phyloP scores from a whole-genome alignment of 176 grass and related monocot genomes.

The sorghum (Sorghum bicolor) region DNA sequence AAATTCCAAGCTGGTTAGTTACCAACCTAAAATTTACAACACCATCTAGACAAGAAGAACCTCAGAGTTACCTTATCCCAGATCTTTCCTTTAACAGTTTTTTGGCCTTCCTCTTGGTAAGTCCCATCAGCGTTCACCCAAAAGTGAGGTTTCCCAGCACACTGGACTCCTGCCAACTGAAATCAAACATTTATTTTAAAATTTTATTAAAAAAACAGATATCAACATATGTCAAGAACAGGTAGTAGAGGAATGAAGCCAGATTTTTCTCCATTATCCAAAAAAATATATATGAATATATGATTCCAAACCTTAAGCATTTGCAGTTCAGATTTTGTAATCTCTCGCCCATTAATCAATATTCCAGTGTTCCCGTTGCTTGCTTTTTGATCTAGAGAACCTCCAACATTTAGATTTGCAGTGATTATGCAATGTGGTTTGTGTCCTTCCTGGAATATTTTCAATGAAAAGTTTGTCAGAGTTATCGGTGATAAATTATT shows the following conservation, averaged over 20 bases:
- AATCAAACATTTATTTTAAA: slow-evolving; percentile 9
- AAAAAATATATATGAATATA: background rate
- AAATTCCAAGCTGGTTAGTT: slow-evolving; percentile 26
- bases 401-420: slow-evolving; percentile 79
- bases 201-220: background rate
- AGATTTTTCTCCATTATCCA: background rate
- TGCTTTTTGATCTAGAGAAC: slow-evolving; percentile 53
- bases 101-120: slow-evolving; percentile 97
- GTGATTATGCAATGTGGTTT: slow-evolving; percentile 92
- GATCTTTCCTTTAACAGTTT: slow-evolving; percentile 84
- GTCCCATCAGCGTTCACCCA: slow-evolving; percentile 97
- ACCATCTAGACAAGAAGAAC: slow-evolving; percentile 10
- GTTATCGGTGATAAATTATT: background rate
- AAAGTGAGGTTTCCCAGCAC: slow-evolving; percentile 99
- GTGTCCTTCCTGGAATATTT: slow-evolving; percentile 69
- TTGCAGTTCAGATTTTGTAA: slow-evolving; percentile 88
- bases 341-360: slow-evolving; percentile 91
- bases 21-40: background rate
- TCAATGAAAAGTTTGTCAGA: slow-evolving; percentile 3
- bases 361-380: slow-evolving; percentile 92
- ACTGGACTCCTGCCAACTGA: slow-evolving; percentile 94
- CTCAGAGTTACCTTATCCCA: slow-evolving; percentile 78
- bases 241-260: background rate
- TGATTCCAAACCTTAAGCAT: slow-evolving; percentile 78
- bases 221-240: slow-evolving; percentile 8